Percentiles rank a stretch among this genome's conserved stretches.
Conservation (phyloP, 2,329 filamentous ascomycete genomes). For the Microsporum audouinii region DNA sequence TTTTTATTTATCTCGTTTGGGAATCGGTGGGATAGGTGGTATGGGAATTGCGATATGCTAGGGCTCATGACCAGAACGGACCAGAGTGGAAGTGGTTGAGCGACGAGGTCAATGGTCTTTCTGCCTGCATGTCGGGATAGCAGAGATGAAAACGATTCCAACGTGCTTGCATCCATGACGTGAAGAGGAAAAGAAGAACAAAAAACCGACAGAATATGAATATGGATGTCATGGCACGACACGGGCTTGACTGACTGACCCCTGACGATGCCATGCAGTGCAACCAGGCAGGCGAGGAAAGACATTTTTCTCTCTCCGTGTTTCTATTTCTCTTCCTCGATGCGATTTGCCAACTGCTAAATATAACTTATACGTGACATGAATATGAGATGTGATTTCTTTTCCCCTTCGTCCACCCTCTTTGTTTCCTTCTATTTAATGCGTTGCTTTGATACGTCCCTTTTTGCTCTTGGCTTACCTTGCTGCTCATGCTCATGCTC, state of each 20-base stretch:
- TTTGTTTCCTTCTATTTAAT: background rate
- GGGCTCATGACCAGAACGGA: no score
- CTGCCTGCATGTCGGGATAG: no score
- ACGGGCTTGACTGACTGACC: no score
- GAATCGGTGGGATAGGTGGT: background rate
- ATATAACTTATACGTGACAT: constrained; percentile 3
- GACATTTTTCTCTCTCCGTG: background rate
- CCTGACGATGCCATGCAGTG: background rate
- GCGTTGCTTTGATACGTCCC: background rate
- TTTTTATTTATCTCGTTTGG: background rate
- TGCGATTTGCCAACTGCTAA: background rate
- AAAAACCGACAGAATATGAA: background rate
- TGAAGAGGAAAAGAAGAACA: background rate
- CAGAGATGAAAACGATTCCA: background rate
- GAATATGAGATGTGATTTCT: constrained; percentile 11
- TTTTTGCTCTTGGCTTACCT: background rate
- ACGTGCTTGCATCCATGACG: background rate
- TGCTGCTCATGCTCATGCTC: background rate
- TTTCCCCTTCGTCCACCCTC: background rate
- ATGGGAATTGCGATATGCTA: background rate
- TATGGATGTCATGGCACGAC: background rate
- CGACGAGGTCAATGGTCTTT: no score
- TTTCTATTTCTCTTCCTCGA: background rate
- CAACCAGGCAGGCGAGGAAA: background rate
- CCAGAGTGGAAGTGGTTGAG: background rate